Conservation (phyloP, 73 alveolate genomes). For the Symbiodinium natans region DNA sequence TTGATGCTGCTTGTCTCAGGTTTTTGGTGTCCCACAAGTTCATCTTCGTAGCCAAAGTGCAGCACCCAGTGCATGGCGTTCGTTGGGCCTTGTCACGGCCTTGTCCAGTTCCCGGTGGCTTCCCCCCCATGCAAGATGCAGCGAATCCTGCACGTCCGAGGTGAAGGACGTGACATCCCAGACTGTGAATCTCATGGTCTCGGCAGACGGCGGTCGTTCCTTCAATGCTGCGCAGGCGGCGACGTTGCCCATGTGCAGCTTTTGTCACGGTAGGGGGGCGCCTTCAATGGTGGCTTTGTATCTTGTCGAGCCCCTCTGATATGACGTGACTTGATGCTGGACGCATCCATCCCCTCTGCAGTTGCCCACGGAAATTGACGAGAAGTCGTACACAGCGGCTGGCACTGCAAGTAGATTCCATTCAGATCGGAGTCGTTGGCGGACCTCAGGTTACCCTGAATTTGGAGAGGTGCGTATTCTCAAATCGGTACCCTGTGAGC, state of each 20-base stretch:
- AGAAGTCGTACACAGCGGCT: slow-evolving; percentile 95
- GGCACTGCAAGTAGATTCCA: background rate
- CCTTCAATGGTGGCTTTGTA: too few relatives aligned
- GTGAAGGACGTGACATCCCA: slow-evolving; percentile 95
- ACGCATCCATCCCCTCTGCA: background rate
- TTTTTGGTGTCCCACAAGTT: slow-evolving; percentile 91
- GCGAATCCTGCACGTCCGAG: slow-evolving; percentile 23
- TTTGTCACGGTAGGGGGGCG: too few relatives aligned
- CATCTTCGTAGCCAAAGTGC: slow-evolving; percentile 87
- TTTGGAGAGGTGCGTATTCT: too few relatives aligned
- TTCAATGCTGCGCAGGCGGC: slow-evolving; percentile 81
- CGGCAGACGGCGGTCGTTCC: slow-evolving; percentile 88
- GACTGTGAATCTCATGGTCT: slow-evolving; percentile 91
- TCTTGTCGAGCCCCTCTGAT: too few relatives aligned
- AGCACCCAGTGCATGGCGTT: background rate
- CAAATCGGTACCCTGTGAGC: too few relatives aligned
- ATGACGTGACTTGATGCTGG: too few relatives aligned
- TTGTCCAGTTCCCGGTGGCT: background rate
- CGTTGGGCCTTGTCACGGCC: background rate
- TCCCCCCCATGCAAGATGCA: background rate
- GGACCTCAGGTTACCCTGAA: too few relatives aligned
- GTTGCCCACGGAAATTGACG: slow-evolving; percentile 95
- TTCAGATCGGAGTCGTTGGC: too few relatives aligned
- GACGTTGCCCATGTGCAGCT: background rate
- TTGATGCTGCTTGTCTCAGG: slow-evolving; percentile 37